Conservation (phyloP, 345 rosid genomes). For the Acer negundo region DNA sequence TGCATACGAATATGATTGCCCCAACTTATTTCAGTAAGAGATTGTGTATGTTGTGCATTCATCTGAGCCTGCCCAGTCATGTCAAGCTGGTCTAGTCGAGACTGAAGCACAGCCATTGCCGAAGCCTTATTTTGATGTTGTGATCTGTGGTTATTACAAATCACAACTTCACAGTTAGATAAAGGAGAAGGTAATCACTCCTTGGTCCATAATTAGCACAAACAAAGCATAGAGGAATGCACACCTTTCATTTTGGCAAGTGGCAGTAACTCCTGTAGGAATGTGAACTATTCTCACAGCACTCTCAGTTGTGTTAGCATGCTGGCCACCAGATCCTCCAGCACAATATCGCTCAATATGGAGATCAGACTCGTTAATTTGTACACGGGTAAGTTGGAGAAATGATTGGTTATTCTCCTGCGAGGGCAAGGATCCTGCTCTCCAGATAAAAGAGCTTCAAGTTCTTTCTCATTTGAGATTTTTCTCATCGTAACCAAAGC, state of each 20-base stretch:
- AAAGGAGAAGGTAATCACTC: neutral
- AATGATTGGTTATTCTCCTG: too few species aligned
- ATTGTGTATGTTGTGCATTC: conserved; percentile 90
- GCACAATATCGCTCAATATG: conserved; percentile 85
- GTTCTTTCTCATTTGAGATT: conserved; percentile 80
- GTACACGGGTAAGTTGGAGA: conserved; percentile 76
- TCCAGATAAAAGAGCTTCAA: conserved; percentile 81
- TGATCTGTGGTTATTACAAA: conserved; percentile 44
- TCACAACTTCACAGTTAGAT: neutral
- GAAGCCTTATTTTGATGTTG: conserved; percentile 94
- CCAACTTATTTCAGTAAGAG: conserved; percentile 89
- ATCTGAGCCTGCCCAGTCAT: conserved; percentile 86
- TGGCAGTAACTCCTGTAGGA: conserved; percentile 89
- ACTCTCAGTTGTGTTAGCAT: conserved; percentile 90
- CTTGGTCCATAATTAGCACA: conserved; percentile 4
- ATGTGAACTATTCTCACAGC: conserved; percentile 93
- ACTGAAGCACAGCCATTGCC: conserved; percentile 95
- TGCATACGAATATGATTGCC: conserved; percentile 86
- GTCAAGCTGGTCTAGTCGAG: conserved; percentile 89
- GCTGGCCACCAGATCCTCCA: conserved; percentile 96
- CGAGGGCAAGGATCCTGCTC: conserved; percentile 78
- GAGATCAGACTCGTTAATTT: conserved; percentile 89
- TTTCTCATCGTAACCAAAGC: conserved; percentile 79
- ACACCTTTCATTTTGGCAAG: conserved; percentile 84
- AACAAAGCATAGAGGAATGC: neutral